Conservation (phyloP, 2,329 filamentous ascomycete species). For the Achaetomium macrosporum region DNA sequence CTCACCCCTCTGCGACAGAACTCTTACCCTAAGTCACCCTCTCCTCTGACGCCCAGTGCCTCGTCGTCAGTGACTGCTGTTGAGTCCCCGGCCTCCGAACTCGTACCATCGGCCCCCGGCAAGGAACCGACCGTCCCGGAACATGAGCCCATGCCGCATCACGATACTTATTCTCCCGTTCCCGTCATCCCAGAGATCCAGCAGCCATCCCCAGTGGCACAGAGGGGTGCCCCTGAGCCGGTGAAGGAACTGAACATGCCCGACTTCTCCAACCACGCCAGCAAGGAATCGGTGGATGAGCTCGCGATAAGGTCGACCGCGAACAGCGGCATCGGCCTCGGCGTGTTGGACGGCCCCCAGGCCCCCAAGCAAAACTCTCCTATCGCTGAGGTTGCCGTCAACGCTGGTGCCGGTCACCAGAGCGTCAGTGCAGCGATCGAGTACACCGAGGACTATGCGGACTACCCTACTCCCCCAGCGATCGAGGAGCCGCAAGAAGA, state of each 20-base stretch:
- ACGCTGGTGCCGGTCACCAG: constrained; percentile 10
- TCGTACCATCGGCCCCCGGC: constrained; percentile 5
- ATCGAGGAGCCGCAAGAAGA: constrained; percentile 27
- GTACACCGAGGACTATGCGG: constrained; percentile 5
- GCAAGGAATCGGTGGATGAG: no score
- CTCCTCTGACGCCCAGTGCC: constrained; percentile 31
- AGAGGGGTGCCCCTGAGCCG: constrained; percentile 13
- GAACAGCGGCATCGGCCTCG: no score
- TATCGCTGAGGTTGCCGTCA: no score
- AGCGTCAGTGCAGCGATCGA: no score
- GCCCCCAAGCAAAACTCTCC: no score
- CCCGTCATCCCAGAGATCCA: constrained; percentile 17
- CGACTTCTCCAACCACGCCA: constrained; percentile 19
- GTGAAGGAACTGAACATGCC: constrained; percentile 12
- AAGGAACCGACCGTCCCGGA: no score
- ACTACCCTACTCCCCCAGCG: constrained; percentile 22
- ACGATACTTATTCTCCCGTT: no score
- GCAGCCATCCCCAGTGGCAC: constrained; percentile 20
- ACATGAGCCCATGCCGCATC: no score
- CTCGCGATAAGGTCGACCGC: no score
- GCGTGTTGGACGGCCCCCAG: no score
- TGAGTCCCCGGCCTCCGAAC: constrained; percentile 22
- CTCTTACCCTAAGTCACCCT: constrained; percentile 41
- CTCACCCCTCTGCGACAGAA: constrained; percentile 37
- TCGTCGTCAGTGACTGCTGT: no score